Percentiles rank a stretch among this genome's conserved stretches.
These are phyloP conservation scores for Rhizophagus prolifer DNA, from an alignment of 192 early-diverging fungal genomes.

Conservation along the genomic window DNA sequence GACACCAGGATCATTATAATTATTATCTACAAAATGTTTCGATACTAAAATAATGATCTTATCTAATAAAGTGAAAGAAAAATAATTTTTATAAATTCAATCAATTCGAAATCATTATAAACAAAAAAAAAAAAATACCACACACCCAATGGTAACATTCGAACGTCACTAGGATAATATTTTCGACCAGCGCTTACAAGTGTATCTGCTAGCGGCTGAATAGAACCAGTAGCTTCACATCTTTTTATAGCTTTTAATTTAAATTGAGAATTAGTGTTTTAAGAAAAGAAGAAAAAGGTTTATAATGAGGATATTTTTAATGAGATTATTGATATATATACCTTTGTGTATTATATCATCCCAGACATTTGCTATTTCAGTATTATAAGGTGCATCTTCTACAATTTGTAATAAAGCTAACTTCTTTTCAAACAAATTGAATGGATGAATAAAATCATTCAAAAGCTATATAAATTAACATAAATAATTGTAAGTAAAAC, in stretches of 20 bases:
- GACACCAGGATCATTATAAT: not conserved
- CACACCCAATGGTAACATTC: not conserved
- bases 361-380: conserved; percentile 1
- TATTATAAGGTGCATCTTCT: conserved; percentile 1
- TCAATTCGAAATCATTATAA: not conserved
- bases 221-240: no score
- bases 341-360: conserved; percentile 15
- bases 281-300: no score
- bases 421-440: not conserved
- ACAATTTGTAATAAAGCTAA: not conserved
- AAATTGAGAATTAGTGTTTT: not conserved
- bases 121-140: no score
- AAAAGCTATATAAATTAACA: not conserved
- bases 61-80: not conserved
- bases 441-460: conserved; percentile 2
- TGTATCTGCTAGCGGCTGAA: not conserved
- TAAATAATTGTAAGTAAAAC: not conserved
- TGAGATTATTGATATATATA: no score
- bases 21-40: not conserved
- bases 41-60: not conserved
- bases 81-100: no score
- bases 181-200: not conserved
- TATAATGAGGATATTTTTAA: not conserved
- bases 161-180: not conserved
- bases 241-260: not conserved